Evolutionary conservation across 192 early-diverging fungal species (phyloP).

Genomic region (Gaertneriomyces sp.): DNA sequence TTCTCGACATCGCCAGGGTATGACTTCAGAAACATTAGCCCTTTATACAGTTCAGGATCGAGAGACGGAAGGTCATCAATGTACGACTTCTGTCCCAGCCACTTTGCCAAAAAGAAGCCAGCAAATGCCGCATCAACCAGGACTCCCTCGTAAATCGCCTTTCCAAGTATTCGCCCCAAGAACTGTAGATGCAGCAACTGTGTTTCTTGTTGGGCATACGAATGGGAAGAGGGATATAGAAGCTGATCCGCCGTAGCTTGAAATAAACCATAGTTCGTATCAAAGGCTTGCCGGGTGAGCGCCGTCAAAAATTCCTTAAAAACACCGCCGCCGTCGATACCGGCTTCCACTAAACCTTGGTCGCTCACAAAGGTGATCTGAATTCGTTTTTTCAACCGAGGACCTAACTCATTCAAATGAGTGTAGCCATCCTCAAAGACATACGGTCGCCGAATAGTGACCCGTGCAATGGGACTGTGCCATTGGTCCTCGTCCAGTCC

Average conservation of each 20-base stretch:
- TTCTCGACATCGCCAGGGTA: constrained; percentile 43
- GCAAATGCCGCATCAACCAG: constrained; percentile 53
- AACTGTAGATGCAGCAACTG: constrained; percentile 50
- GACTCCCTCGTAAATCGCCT: constrained; percentile 55
- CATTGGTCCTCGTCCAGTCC: constrained; percentile 26
- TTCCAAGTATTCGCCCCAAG: constrained; percentile 51
- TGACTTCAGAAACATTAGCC: constrained; percentile 47
- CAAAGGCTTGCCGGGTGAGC: constrained; percentile 52
- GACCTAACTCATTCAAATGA: constrained; percentile 61
- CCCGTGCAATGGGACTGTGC: constrained; percentile 37
- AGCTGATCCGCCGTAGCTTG: constrained; percentile 35
- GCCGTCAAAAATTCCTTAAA: constrained; percentile 95
- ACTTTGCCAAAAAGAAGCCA: constrained; percentile 51
- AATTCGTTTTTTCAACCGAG: constrained; percentile 68
- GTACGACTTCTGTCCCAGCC: constrained; percentile 47
- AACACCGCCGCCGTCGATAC: constrained; percentile 94
- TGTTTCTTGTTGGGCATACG: constrained; percentile 24
- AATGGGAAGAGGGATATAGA: constrained; percentile 42
- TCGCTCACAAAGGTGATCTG: constrained; percentile 83
- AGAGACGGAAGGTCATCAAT: constrained; percentile 49
- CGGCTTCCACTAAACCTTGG: constrained; percentile 80
- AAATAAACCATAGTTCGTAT: constrained; percentile 42
- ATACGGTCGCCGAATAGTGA: constrained; percentile 63
- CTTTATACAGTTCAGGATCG: constrained; percentile 48
- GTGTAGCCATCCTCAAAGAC: constrained; percentile 90